These are phyloP conservation scores for Mycena pura DNA, from an alignment of 768 basidiomycete genomes.

Conservation along the genomic window DNA sequence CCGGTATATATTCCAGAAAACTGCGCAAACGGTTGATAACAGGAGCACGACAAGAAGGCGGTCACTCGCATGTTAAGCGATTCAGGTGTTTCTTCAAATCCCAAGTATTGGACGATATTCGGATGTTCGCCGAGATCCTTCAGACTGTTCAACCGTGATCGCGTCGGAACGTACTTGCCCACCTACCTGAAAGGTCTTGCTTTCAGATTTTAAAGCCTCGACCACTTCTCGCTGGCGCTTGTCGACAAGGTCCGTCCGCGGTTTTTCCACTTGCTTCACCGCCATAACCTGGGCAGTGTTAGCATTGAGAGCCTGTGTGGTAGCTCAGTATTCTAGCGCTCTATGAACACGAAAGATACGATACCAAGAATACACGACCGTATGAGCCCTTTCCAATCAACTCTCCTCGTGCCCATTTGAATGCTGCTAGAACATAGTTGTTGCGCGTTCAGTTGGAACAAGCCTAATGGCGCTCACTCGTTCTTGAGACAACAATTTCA, in stretches of 20 bases:
- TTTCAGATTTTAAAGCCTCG: conserved; percentile 85
- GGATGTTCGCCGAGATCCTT: conserved; percentile 90
- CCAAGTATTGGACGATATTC: conserved; percentile 92
- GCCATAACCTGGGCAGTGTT: conserved; percentile 93
- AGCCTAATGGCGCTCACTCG: background rate
- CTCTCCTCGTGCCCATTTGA: conserved; percentile 94
- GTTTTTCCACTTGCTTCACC: conserved; percentile 94
- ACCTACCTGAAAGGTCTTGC: conserved; percentile 56
- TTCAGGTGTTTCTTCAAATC: conserved; percentile 77
- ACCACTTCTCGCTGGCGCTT: conserved; percentile 70
- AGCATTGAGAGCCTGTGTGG: conserved; percentile 78
- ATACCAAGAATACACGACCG: conserved; percentile 80
- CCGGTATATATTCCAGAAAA: conserved; percentile 95
- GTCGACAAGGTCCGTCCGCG: conserved; percentile 74
- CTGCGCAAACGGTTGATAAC: conserved; percentile 44
- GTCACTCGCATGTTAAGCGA: conserved; percentile 78
- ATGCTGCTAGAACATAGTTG: conserved; percentile 48
- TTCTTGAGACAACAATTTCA: background rate
- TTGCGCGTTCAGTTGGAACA: background rate
- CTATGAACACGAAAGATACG: no score
- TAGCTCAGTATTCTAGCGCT: no score
- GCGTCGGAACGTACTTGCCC: background rate
- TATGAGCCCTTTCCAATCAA: conserved; percentile 94
- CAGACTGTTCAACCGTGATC: conserved; percentile 37
- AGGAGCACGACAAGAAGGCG: background rate